Percentiles rank a stretch among this genome's conserved stretches.
phyloP scores from a whole-genome alignment of 169 alveolate species.

The Eimeria falciformis region DNA sequence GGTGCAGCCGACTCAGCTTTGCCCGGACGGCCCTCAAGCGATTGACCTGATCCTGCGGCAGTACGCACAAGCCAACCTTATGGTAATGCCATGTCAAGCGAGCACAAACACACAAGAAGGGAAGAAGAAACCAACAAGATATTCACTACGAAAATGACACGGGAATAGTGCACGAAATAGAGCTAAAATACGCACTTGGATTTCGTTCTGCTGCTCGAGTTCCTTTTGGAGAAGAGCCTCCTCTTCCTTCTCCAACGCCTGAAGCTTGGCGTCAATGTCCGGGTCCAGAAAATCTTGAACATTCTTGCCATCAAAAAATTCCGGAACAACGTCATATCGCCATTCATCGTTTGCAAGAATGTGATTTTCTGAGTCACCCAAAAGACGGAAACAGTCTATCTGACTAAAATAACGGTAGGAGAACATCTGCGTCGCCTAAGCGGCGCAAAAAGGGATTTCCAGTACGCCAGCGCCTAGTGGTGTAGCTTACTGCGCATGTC shows the following conservation, averaged over 20 bases:
- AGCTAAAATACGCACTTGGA: background rate
- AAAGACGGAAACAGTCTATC: background rate
- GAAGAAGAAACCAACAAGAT: background rate
- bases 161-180: background rate
- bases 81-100: background rate
- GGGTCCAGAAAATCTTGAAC: constrained; percentile 97
- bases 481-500: constrained; percentile 88
- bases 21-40: constrained; percentile 24
- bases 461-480: background rate
- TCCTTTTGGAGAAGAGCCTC: constrained; percentile 85
- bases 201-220: constrained; percentile 52
- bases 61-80: background rate
- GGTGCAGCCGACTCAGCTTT: constrained; percentile 69
- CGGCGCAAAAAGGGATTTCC: too few relatives aligned
- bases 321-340: constrained; percentile 99
- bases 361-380: constrained; percentile 85
- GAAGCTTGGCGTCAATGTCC: constrained; percentile 96
- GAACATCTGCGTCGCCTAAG: background rate
- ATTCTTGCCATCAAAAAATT: constrained; percentile 97
- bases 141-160: background rate
- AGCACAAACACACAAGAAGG: background rate
- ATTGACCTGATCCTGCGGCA: constrained; percentile 53
- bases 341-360: constrained; percentile 94
- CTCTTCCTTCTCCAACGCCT: constrained; percentile 97
- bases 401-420: background rate